Percentiles rank a stretch among this genome's conserved stretches.
Evolutionary conservation across 768 basidiomycete species (phyloP).

Genomic region (Russula lepida): DNA sequence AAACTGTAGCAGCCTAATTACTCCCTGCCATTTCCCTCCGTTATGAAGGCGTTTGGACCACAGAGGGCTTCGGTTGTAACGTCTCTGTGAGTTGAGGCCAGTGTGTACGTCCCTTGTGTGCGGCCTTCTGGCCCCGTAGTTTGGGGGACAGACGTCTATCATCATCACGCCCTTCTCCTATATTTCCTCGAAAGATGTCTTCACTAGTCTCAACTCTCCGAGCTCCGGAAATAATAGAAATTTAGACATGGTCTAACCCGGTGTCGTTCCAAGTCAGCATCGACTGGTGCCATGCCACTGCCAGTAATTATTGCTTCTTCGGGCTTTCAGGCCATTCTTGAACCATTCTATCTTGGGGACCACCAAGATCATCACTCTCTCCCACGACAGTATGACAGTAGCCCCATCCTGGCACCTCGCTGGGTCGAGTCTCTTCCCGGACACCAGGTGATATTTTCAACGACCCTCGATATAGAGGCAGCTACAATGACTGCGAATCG

Average conservation of each 20-base stretch:
- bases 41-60: constrained; percentile 46
- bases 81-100: constrained; percentile 58
- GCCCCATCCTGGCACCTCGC: too few species aligned
- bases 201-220: neutral
- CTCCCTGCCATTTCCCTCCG: constrained; percentile 42
- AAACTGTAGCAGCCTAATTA: constrained; percentile 36
- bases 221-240: neutral
- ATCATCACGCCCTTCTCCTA: too few species aligned
- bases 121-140: constrained; percentile 46
- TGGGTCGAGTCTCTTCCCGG: neutral
- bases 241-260: neutral
- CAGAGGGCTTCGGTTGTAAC: constrained; percentile 35
- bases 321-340: constrained; percentile 24
- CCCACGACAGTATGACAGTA: too few species aligned
- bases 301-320: neutral
- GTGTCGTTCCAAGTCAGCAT: neutral
- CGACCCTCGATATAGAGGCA: neutral
- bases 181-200: neutral
- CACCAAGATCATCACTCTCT: too few species aligned
- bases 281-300: too few species aligned
- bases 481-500: neutral
- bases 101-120: constrained; percentile 25
- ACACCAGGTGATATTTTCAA: neutral
- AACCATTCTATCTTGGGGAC: too few species aligned
- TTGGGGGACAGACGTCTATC: constrained; percentile 52